Evolutionary conservation across 2,329 filamentous ascomycete genomes (phyloP).

Genomic region (Aspergillus melleus): DNA sequence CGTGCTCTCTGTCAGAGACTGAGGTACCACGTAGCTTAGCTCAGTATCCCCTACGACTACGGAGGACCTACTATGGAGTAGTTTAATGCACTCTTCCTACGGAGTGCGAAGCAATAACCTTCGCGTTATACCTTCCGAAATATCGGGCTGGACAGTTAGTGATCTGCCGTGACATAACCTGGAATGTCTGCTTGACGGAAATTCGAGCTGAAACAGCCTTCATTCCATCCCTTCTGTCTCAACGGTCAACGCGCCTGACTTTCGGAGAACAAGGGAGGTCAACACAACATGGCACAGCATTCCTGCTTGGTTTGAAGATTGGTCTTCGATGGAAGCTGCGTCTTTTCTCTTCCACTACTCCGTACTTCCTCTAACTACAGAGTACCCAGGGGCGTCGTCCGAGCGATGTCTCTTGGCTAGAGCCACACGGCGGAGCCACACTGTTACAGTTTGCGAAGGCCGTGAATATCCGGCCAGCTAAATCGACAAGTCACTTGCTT

Average conservation of each 20-base stretch:
- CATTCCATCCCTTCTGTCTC: conserved; percentile 19
- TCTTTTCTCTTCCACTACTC: background rate
- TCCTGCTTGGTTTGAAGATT: background rate
- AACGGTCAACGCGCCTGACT: conserved; percentile 6
- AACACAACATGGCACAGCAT: background rate
- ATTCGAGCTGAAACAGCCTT: conserved; percentile 10
- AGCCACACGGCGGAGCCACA: background rate
- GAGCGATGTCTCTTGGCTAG: background rate
- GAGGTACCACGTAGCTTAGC: no score
- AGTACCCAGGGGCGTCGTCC: background rate
- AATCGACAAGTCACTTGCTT: background rate
- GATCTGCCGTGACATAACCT: conserved; percentile 8
- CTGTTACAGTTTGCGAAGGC: background rate
- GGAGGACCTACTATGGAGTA: background rate
- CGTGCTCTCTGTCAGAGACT: background rate
- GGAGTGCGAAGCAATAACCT: background rate
- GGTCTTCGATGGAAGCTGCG: background rate
- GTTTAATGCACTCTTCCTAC: no score
- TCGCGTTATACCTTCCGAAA: background rate
- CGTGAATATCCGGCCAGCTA: background rate
- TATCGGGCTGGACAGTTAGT: background rate
- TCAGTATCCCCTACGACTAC: no score
- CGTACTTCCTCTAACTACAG: no score
- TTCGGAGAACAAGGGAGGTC: background rate
- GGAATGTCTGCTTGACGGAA: conserved; percentile 1